Evolutionary conservation across 495 filamentous ascomycete species (phyloP).

Genomic region (Monascus purpureus): DNA sequence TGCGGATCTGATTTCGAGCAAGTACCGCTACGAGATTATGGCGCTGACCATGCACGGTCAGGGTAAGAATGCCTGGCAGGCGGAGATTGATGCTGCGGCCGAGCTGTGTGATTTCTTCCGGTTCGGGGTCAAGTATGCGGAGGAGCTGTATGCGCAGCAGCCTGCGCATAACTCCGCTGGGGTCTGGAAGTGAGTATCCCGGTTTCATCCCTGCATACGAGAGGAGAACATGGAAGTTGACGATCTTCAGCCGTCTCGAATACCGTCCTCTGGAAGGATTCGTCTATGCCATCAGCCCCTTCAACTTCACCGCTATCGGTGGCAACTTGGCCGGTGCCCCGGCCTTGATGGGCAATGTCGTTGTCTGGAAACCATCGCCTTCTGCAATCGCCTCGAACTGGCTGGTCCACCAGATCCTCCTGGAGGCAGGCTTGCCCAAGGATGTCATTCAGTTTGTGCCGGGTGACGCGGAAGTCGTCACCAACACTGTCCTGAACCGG

Average conservation of each 20-base stretch:
- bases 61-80: constrained; percentile 94
- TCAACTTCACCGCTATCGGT: constrained; percentile 83
- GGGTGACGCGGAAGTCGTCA: constrained; percentile 65
- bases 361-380: constrained; percentile 78
- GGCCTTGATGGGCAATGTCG: constrained; percentile 73
- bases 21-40: constrained; percentile 89
- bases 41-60: constrained; percentile 88
- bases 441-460: constrained; percentile 78
- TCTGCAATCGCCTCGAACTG: constrained; percentile 63
- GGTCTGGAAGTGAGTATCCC: constrained; percentile 52
- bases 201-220: neutral
- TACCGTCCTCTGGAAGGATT: constrained; percentile 77
- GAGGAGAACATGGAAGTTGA: constrained; percentile 6
- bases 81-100: constrained; percentile 88
- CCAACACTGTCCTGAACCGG: constrained; percentile 53
- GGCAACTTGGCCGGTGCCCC: constrained; percentile 66
- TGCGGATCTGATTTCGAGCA: constrained; percentile 72
- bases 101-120: constrained; percentile 85
- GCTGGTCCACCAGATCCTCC: constrained; percentile 67
- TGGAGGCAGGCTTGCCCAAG: constrained; percentile 67
- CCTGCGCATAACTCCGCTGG: constrained; percentile 61
- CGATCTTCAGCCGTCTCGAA: constrained; percentile 45
- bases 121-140: constrained; percentile 75
- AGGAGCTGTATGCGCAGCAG: constrained; percentile 77
- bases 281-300: constrained; percentile 73